phyloP scores from a whole-genome alignment of 108 stramenopile species.

The Pseudonitzschia delicatissima region DNA sequence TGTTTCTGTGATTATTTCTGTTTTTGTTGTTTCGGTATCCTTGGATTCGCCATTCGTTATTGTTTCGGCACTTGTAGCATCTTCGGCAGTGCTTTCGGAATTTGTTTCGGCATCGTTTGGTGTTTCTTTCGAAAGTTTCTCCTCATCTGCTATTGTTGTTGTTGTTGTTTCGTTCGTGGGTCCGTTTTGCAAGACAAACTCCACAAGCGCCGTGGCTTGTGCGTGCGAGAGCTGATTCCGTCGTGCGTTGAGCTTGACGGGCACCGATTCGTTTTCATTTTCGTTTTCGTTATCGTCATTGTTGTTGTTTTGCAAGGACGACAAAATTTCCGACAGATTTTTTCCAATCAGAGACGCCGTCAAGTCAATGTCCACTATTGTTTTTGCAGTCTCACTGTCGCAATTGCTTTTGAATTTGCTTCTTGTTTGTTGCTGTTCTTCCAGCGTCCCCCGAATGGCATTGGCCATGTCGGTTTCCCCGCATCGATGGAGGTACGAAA shows the following conservation, averaged over 20 bases:
- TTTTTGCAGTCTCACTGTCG: background rate
- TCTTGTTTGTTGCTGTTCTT: background rate
- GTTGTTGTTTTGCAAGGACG: constrained; percentile 11
- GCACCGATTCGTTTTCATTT: background rate
- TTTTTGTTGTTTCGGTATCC: background rate
- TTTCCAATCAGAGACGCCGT: constrained; percentile 37
- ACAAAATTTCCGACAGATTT: constrained; percentile 16
- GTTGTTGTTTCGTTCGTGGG: constrained; percentile 5
- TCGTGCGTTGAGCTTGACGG: constrained; percentile 6
- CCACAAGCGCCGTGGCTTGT: constrained; percentile 12
- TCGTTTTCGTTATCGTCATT: background rate
- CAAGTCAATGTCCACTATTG: constrained; percentile 27
- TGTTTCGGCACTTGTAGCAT: background rate
- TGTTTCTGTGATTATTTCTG: background rate
- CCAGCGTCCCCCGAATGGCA: constrained; percentile 3
- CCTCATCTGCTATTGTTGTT: constrained; percentile 1
- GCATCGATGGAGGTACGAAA: constrained; percentile 7
- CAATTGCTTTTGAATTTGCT: background rate
- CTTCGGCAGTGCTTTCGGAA: background rate
- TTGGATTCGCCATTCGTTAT: background rate
- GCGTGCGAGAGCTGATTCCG: constrained; percentile 17
- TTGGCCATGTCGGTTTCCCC: background rate
- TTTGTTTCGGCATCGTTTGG: background rate
- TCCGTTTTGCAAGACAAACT: constrained; percentile 2
- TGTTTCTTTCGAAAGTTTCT: constrained; percentile 8